Evolutionary conservation across 345 rosid genomes (phyloP).

Genomic region (Noccaea caerulescens): DNA sequence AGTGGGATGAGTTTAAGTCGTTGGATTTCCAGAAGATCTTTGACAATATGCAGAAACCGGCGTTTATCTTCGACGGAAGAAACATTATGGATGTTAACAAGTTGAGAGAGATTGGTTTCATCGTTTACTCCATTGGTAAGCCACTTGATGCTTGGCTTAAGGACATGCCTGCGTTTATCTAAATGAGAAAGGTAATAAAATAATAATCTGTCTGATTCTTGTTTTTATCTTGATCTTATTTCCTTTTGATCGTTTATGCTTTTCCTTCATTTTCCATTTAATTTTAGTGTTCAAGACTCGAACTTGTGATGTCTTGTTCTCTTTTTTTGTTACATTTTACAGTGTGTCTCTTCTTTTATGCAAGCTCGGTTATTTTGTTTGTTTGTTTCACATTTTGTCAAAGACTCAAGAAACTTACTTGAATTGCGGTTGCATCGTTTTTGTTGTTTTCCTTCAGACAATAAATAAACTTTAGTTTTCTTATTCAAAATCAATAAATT

Average conservation of each 20-base stretch:
- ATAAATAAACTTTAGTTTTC: slow-evolving; percentile 19
- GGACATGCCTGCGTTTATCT: slow-evolving; percentile 50
- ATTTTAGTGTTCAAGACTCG: slow-evolving; percentile 17
- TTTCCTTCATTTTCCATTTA: slow-evolving; percentile 27
- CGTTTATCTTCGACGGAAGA: slow-evolving; percentile 86
- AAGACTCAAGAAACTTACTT: neutral
- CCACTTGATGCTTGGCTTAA: slow-evolving; percentile 46
- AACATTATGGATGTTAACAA: slow-evolving; percentile 51
- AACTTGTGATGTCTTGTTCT: slow-evolving; percentile 18
- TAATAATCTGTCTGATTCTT: slow-evolving; percentile 6
- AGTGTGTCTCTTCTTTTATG: neutral
- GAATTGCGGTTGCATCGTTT: slow-evolving; percentile 25
- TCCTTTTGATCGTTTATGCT: neutral
- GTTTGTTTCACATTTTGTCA: slow-evolving; percentile 28
- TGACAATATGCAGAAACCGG: slow-evolving; percentile 92
- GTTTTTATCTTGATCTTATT: neutral
- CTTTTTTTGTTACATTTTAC: slow-evolving; percentile 8
- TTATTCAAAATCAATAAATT: neutral
- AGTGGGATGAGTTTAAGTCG: slow-evolving; percentile 91
- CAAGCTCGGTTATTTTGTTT: slow-evolving; percentile 8
- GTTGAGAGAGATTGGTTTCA: slow-evolving; percentile 92
- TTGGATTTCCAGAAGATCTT: slow-evolving; percentile 82
- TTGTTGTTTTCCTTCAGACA: slow-evolving; percentile 25
- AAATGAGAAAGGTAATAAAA: slow-evolving; percentile 12
- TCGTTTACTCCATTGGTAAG: slow-evolving; percentile 62